Evolutionary conservation across 805 yeast genomes (phyloP), one percentile per base, ranked within the genome.

Genomic region (Candida rishiriensis): DNA sequence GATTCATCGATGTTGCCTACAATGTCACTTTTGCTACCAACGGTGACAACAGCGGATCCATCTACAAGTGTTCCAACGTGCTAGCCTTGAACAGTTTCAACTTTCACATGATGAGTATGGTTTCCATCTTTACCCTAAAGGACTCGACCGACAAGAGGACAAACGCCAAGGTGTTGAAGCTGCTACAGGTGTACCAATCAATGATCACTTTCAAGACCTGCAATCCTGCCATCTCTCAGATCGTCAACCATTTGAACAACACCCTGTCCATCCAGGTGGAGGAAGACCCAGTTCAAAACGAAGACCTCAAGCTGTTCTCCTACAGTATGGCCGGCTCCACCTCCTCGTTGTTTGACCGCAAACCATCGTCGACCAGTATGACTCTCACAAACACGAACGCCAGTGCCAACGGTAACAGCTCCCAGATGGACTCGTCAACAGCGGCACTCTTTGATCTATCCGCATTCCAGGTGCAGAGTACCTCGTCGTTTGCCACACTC

Each of bases 1-100:
- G 47, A 7, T 52, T 50, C 34, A 41, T 59, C 13, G 42, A 53
- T 10, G 43, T 54, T 15, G 56, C 60, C n/a, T 58, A 55, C 39
- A 53, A 54, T 36, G 43, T 60, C 21, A 46, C 54, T 11, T 54
- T 56, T 26, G 38, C 48, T 7, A 41, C 49, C 12, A 44, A 44
- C 28, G 35, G 41, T 35, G 57, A 52, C 36, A 21, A n/a, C 29
- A 28, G 35, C 29, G 38, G 57, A 10, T 54, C 59, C 13, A 16
- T 36, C 13, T 38, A 52, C 18, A 51, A 51, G 34, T 55, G 53
- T 32, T 50, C 60, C 2, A 64, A 62, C 39, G 45, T 41, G 38
- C 40, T 62, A 34, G 49, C 63, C 34, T 51, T 59, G 28, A 61
- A 60, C 40, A 59, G 65, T 45, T 62, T 62, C 50, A 61, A 62